Conservation (phyloP, 371 early-diverging fungal species). For the Lichtheimia ornata region DNA sequence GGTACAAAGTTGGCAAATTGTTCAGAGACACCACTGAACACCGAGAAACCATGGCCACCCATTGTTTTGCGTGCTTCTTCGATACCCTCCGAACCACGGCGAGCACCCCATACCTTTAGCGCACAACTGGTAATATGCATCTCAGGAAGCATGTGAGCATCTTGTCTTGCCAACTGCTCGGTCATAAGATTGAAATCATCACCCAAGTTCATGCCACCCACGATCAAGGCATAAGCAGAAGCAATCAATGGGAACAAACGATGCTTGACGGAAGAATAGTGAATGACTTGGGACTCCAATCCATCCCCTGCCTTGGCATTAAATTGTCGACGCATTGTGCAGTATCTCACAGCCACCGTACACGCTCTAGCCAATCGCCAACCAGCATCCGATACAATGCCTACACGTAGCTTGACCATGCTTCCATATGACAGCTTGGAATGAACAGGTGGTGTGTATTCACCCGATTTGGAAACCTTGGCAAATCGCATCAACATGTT, state of each 20-base stretch:
- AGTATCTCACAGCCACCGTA: slow-evolving; percentile 74
- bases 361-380: slow-evolving; percentile 59
- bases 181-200: slow-evolving; percentile 57
- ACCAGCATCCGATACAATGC: slow-evolving; percentile 60
- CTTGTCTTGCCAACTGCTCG: slow-evolving; percentile 43
- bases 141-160: slow-evolving; percentile 64
- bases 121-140: slow-evolving; percentile 81
- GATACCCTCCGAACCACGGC: slow-evolving; percentile 67
- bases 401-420: slow-evolving; percentile 75
- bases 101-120: slow-evolving; percentile 75
- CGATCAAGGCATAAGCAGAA: slow-evolving; percentile 64
- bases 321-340: slow-evolving; percentile 74
- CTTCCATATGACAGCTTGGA: slow-evolving; percentile 74
- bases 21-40: slow-evolving; percentile 73
- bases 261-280: slow-evolving; percentile 74
- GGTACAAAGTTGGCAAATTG: slow-evolving; percentile 67
- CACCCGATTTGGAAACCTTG: slow-evolving; percentile 66
- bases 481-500: slow-evolving; percentile 84
- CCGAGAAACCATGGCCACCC: slow-evolving; percentile 85
- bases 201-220: slow-evolving; percentile 57
- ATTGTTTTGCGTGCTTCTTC: slow-evolving; percentile 79
- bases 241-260: slow-evolving; percentile 75
- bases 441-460: slow-evolving; percentile 54
- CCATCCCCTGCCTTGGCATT: slow-evolving; percentile 26
- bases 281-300: slow-evolving; percentile 71